Evolutionary conservation across 192 early-diverging fungal species (phyloP), one percentile per base, ranked within the genome.

Genomic region (Mortierella antarctica): DNA sequence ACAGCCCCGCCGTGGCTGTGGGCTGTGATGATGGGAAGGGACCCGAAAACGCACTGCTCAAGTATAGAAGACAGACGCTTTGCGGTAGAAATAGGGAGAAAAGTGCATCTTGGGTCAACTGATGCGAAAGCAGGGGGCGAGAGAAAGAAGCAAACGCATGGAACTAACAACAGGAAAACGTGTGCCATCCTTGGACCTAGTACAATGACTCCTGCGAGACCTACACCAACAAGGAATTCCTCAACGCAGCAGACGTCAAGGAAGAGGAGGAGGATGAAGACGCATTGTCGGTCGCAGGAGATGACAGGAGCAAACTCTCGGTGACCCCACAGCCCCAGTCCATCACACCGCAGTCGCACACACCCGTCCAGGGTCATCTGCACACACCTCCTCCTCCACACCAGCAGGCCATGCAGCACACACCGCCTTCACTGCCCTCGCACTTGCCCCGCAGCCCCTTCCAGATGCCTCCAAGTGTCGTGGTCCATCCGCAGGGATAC

Each of bases 201-300:
- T 80, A 80, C 55, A 80, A 66, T 13, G 77, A 80, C 23, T 57
- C 69, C 14, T 80, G 70, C 61, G 77, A 80, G 60, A 80, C 77
- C 7, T 80, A 80, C 55, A 71, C 77, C 41, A 80, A 80, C 70
- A 80, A 80, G 47, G 77, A 80, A 49, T 80, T 80, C n/a, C 64
- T 80, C 40, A 80, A 67, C 41, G 47, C 60, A 17, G 44, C 70
- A 10, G 70, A 80, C 45, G 50, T 20, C 40, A 72, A 72, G 14
- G 66, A 80, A 4, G 70, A 80, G 23, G 77, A 80, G 20, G 77
- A 80, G 17, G 77, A 80, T 11, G 77, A 80, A 4, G 77, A 80
- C 14, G 77, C 50, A 51, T 39, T 80, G 15, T 80, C 77, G 6
- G 70, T 67, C 3, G 77, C 40, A 49, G 77, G 77, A 18, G 77